These are phyloP conservation scores for Zygosaccharomyces lentus DNA, from an alignment of 805 yeast genomes.

Conservation along the genomic window DNA sequence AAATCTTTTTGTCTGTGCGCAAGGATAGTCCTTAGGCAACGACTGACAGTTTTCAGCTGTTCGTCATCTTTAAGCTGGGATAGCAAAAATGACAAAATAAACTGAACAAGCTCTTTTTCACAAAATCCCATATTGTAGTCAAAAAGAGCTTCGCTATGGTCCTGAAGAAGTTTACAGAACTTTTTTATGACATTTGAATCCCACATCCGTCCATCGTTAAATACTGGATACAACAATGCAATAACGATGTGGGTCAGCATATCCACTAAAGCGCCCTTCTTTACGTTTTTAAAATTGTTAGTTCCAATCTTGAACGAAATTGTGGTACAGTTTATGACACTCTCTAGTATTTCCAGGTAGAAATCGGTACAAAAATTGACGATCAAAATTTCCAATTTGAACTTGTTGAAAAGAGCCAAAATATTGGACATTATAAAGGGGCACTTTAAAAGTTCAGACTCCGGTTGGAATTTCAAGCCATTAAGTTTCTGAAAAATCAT, in stretches of 20 bases:
- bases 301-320: slow-evolving; percentile 3
- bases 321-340: slow-evolving; percentile 2
- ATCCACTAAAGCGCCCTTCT: neutral
- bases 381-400: slow-evolving; percentile 4
- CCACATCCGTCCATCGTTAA: neutral
- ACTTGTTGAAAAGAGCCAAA: slow-evolving; percentile 9
- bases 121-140: neutral
- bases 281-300: neutral
- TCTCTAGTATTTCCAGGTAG: slow-evolving; percentile 21
- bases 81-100: slow-evolving; percentile 1
- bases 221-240: neutral
- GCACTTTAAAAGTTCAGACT: slow-evolving; percentile 10
- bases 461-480: slow-evolving; percentile 9
- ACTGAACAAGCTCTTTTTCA: slow-evolving; percentile 1
- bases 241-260: slow-evolving; percentile 4
- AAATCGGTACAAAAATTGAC: slow-evolving; percentile 14
- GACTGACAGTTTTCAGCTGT: neutral
- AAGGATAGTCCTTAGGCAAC: neutral
- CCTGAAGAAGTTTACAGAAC: neutral
- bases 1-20: neutral
- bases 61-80: neutral
- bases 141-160: neutral
- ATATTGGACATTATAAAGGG: slow-evolving; percentile 19
- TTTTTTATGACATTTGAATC: neutral
- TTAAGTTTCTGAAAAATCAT: slow-evolving; percentile 11